phyloP scores from a whole-genome alignment of 371 early-diverging fungal species.

The Mortierella sp. region DNA sequence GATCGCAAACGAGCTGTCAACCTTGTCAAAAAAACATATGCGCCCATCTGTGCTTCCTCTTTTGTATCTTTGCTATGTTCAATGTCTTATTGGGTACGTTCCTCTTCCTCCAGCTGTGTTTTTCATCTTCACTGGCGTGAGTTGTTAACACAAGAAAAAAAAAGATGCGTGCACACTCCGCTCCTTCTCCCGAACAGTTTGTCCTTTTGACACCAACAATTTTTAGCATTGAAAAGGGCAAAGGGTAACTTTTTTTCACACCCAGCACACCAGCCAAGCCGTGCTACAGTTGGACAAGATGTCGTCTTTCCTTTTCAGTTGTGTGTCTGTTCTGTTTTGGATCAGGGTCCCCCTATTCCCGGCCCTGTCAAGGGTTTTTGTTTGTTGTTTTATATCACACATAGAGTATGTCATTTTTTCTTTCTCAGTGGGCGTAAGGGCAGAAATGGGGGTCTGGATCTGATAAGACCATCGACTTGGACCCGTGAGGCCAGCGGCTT shows the following conservation, averaged over 20 bases:
- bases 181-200: background rate
- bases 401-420: slow-evolving; percentile 4
- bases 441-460: background rate
- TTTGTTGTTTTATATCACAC: background rate
- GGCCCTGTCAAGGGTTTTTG: background rate
- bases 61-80: background rate
- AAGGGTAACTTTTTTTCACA: background rate
- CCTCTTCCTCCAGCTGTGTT: background rate
- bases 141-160: background rate
- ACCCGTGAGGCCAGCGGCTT: background rate
- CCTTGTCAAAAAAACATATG: background rate
- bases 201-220: background rate
- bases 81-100: background rate
- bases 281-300: background rate
- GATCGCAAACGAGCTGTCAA: background rate
- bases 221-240: background rate
- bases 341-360: background rate
- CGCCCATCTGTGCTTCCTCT: background rate
- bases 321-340: background rate
- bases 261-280: background rate
- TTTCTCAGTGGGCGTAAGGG: background rate
- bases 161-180: background rate
- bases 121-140: background rate
- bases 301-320: background rate
- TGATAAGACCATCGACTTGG: background rate